Evolutionary conservation across 2,329 filamentous ascomycete species (phyloP).

Genomic region (Cryphonectria nitschkei): DNA sequence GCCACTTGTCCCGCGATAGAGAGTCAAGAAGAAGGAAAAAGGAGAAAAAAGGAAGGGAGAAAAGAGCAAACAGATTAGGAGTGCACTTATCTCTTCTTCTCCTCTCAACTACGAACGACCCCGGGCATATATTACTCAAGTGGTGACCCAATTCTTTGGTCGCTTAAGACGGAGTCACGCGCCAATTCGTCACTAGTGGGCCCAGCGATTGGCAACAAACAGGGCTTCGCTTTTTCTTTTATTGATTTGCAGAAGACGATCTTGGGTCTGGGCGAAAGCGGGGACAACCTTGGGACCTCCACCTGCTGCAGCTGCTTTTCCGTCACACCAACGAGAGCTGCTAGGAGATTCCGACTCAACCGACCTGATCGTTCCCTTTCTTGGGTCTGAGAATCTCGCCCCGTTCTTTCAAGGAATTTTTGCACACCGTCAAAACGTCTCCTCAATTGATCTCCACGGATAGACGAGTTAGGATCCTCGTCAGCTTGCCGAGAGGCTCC

Average conservation of each 20-base stretch:
- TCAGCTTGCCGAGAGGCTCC: conserved; percentile 16
- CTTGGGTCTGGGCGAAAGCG: conserved; percentile 22
- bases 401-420: not conserved
- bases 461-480: conserved; percentile 9
- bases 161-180: conserved; percentile 22
- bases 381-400: conserved; percentile 1
- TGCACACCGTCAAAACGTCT: conserved; percentile 1
- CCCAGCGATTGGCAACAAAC: conserved; percentile 21
- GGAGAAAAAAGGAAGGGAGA: too few relatives aligned
- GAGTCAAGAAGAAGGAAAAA: too few relatives aligned
- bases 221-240: not conserved
- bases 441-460: conserved; percentile 20
- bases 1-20: not conserved
- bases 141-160: not conserved
- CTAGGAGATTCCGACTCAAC: conserved; percentile 13
- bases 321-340: conserved; percentile 25
- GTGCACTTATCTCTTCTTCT: not conserved
- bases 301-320: conserved; percentile 18
- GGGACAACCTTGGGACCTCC: conserved; percentile 22
- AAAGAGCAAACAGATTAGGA: not conserved
- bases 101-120: not conserved
- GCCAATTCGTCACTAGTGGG: conserved; percentile 25
- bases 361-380: conserved; percentile 5
- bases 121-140: not conserved
- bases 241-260: conserved; percentile 17